phyloP scores from a whole-genome alignment of 345 rosid genomes.

The Rubroshorea leprosula region DNA sequence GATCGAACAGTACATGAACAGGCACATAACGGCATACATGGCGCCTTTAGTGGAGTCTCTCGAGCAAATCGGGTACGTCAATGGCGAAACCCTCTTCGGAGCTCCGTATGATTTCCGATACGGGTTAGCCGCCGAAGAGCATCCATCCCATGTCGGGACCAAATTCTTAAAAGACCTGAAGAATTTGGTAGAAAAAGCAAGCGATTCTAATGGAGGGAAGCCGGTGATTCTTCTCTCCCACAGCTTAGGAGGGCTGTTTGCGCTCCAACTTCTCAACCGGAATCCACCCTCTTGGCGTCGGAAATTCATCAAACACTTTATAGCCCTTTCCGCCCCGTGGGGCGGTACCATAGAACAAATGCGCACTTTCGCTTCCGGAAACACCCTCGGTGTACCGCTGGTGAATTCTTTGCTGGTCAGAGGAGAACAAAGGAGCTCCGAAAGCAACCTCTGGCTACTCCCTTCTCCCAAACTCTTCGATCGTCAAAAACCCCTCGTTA shows the following conservation, averaged over 20 bases:
- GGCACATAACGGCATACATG: constrained; percentile 63
- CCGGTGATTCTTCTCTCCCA: constrained; percentile 71
- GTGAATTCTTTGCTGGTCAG: constrained; percentile 74
- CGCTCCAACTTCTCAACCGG: constrained; percentile 58
- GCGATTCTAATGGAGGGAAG: constrained; percentile 48
- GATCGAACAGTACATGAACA: constrained; percentile 14
- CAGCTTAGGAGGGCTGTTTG: constrained; percentile 82
- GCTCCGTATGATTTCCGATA: constrained; percentile 93
- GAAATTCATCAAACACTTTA: constrained; percentile 58
- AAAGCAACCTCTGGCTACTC: constrained; percentile 82
- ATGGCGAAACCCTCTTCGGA: constrained; percentile 56
- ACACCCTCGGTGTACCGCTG: constrained; percentile 65
- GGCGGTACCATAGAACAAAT: constrained; percentile 60
- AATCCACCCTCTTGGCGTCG: constrained; percentile 57
- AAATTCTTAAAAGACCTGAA: constrained; percentile 56
- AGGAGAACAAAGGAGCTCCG: constrained; percentile 66
- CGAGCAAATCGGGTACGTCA: constrained; percentile 47
- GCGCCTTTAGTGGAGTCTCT: constrained; percentile 54
- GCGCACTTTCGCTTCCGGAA: constrained; percentile 70
- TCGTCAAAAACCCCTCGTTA: constrained; percentile 34
- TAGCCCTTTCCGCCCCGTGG: constrained; percentile 81
- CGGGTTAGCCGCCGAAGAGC: constrained; percentile 66
- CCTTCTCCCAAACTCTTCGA: constrained; percentile 52
- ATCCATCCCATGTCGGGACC: constrained; percentile 59
- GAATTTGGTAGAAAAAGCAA: constrained; percentile 49